Conservation (phyloP, 306 rosid species). For the Hylodesmum podocarpum region DNA sequence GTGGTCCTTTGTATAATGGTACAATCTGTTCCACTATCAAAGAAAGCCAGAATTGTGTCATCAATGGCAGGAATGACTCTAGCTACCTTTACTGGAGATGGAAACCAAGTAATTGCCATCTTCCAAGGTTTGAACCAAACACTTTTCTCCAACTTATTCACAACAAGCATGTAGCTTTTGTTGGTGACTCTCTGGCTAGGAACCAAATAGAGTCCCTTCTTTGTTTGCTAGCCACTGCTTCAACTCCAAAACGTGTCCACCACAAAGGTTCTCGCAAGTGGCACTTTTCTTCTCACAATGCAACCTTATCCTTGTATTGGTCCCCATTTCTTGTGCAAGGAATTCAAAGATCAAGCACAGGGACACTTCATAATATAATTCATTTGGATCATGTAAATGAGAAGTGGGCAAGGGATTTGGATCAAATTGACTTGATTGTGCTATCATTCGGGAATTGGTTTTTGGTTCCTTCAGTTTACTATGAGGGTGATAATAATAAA, state of each 20-base stretch:
- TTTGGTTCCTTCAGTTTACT: slow-evolving; percentile 67
- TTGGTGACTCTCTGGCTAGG: slow-evolving; percentile 80
- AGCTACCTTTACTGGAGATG: slow-evolving; percentile 68
- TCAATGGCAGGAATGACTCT: slow-evolving; percentile 59
- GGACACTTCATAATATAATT: slow-evolving; percentile 47
- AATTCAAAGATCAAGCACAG: slow-evolving; percentile 43
- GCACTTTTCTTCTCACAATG: slow-evolving; percentile 58
- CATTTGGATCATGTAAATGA: slow-evolving; percentile 56
- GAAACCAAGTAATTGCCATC: slow-evolving; percentile 59
- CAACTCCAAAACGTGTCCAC: slow-evolving; percentile 52
- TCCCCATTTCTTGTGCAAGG: slow-evolving; percentile 83
- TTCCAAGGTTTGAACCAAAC: slow-evolving; percentile 71
- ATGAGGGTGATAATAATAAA: slow-evolving; percentile 45
- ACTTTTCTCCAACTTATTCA: slow-evolving; percentile 49
- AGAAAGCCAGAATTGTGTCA: slow-evolving; percentile 63
- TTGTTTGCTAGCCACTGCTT: slow-evolving; percentile 58
- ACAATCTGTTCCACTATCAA: slow-evolving; percentile 61
- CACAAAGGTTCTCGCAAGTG: slow-evolving; percentile 46
- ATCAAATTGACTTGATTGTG: slow-evolving; percentile 47
- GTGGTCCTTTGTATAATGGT: slow-evolving; percentile 65
- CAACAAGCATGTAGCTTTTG: slow-evolving; percentile 66
- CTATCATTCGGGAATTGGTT: slow-evolving; percentile 85
- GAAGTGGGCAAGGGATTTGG: slow-evolving; percentile 61
- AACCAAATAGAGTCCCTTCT: slow-evolving; percentile 84
- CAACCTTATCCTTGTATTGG: slow-evolving; percentile 61